phyloP scores from a whole-genome alignment of 116 monocot species.

The Papilionanthe hybrid region DNA sequence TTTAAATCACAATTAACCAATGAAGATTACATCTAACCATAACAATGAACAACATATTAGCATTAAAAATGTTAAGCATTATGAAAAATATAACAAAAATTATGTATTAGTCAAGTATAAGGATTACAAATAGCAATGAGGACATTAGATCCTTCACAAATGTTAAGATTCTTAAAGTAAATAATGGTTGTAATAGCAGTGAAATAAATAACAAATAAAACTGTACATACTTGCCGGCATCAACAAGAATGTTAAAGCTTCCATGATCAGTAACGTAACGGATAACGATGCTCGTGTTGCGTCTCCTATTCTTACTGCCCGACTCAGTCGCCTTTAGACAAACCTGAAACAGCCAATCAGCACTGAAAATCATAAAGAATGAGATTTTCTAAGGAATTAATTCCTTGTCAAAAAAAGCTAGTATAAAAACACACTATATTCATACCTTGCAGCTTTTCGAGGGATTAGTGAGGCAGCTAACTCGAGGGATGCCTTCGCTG shows the following conservation, averaged over 20 bases:
- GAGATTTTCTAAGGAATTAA: background rate
- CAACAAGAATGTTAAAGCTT: constrained; percentile 75
- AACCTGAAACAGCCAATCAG: constrained; percentile 43
- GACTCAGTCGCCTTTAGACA: constrained; percentile 70
- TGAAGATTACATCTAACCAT: too few species aligned
- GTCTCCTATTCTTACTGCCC: constrained; percentile 62
- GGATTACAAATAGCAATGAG: background rate
- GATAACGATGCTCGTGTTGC: constrained; percentile 70
- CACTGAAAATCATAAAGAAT: background rate
- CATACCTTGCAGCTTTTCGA: constrained; percentile 57
- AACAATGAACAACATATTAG: background rate
- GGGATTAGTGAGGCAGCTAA: constrained; percentile 90
- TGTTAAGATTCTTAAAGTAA: background rate
- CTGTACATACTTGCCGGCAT: constrained; percentile 70
- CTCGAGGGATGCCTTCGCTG: constrained; percentile 92
- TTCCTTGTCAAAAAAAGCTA: background rate
- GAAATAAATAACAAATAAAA: background rate
- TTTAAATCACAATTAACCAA: too few species aligned
- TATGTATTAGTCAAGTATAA: background rate
- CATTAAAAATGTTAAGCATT: background rate
- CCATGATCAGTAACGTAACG: constrained; percentile 43
- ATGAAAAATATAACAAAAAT: background rate
- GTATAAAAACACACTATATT: background rate
- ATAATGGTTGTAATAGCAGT: background rate
- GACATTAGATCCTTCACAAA: background rate